Evolutionary conservation across 306 rosid genomes (phyloP).

Genomic region (Arachis hypogaea): DNA sequence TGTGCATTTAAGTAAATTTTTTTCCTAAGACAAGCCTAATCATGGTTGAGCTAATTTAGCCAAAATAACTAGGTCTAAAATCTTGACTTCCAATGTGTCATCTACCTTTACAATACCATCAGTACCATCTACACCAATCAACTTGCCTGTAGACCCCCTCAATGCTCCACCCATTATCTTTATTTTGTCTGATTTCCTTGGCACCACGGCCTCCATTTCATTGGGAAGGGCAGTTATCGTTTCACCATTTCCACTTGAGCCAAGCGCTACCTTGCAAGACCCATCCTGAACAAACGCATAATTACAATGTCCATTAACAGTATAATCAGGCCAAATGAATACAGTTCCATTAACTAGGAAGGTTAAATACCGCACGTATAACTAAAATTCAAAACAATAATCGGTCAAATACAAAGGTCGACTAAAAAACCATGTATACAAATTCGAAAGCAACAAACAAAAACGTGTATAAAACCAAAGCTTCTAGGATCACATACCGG

Average conservation of each 20-base stretch:
- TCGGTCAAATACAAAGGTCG: not conserved
- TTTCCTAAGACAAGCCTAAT: constrained; percentile 26
- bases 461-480: not conserved
- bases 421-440: not conserved
- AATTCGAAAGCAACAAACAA: constrained; percentile 12
- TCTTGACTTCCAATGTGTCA: constrained; percentile 90
- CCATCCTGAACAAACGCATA: constrained; percentile 72
- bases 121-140: constrained; percentile 96
- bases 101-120: constrained; percentile 98
- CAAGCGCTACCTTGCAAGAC: constrained; percentile 73
- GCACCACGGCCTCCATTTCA: constrained; percentile 84
- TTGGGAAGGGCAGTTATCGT: constrained; percentile 58
- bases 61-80: constrained; percentile 78
- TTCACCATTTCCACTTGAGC: constrained; percentile 78
- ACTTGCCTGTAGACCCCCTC: constrained; percentile 93
- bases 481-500: constrained; percentile 58
- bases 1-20: constrained; percentile 30
- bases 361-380: not conserved
- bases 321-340: constrained; percentile 5
- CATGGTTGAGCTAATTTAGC: constrained; percentile 77
- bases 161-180: constrained; percentile 87
- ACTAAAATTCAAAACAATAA: not conserved
- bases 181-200: constrained; percentile 79
- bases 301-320: constrained; percentile 1
- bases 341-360: constrained; percentile 9